phyloP scores from a whole-genome alignment of 148 eudicot species.

The Spergularia bocconei region DNA sequence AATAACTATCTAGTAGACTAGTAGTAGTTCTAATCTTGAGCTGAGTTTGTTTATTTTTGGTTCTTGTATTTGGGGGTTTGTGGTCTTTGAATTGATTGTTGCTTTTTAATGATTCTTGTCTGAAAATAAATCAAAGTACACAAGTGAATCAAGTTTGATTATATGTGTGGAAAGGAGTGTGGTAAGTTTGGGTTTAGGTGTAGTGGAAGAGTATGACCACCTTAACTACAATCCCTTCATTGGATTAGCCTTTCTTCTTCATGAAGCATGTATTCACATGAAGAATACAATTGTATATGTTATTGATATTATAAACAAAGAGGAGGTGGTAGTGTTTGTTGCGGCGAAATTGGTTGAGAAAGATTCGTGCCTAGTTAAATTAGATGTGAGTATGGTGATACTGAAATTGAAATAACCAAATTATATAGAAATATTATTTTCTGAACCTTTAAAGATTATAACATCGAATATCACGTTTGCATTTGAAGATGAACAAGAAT shows the following conservation, averaged over 20 bases:
- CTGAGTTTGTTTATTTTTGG: neutral
- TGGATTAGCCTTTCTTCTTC: constrained; percentile 41
- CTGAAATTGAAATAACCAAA: too few species aligned
- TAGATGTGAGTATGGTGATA: too few species aligned
- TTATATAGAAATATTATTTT: too few species aligned
- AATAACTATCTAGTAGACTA: constrained; percentile 3
- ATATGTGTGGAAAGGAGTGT: constrained; percentile 28
- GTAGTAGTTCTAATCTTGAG: neutral
- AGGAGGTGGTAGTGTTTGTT: too few species aligned
- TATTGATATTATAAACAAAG: too few species aligned
- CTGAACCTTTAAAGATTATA: too few species aligned
- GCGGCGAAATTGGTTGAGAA: too few species aligned
- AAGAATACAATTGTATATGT: too few species aligned
- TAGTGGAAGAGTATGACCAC: constrained; percentile 43
- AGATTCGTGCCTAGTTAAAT: too few species aligned
- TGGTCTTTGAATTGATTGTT: neutral
- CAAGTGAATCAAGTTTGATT: constrained; percentile 27
- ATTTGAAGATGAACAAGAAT: too few species aligned
- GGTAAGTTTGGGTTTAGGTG: constrained; percentile 29
- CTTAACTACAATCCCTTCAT: constrained; percentile 22
- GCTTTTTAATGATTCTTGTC: constrained; percentile 16
- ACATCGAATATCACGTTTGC: too few species aligned
- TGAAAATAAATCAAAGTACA: constrained; percentile 17
- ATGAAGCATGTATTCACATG: constrained; percentile 46
- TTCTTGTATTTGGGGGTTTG: neutral